phyloP scores from a whole-genome alignment of 257 asterid species.

The Nicotiana benthamiana region DNA sequence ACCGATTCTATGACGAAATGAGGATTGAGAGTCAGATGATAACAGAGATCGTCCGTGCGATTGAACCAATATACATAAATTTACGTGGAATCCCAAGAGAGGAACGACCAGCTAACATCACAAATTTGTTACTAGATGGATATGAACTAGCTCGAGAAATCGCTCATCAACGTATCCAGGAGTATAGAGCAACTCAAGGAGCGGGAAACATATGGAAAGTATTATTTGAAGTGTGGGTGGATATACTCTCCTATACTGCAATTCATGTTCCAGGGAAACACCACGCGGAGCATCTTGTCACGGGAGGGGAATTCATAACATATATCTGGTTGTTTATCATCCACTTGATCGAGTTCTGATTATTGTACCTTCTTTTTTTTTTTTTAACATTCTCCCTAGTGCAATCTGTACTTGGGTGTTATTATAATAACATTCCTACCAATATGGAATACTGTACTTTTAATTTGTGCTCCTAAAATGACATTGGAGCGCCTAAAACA shows the following conservation, averaged over 20 bases:
- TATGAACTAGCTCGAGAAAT: neutral
- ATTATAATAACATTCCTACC: no score
- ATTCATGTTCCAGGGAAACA: neutral
- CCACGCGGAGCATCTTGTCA: neutral
- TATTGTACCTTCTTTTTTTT: neutral
- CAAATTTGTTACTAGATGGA: neutral
- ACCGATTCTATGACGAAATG: neutral
- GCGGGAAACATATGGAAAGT: neutral
- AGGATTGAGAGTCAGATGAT: neutral
- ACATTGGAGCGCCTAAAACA: no score
- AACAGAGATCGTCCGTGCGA: neutral
- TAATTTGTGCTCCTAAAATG: no score
- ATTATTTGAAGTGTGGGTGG: neutral
- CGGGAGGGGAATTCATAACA: neutral
- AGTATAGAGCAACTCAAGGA: neutral
- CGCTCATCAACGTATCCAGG: neutral
- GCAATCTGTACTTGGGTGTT: neutral
- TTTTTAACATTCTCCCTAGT: neutral
- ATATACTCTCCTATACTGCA: neutral
- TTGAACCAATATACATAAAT: neutral
- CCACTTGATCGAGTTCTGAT: neutral
- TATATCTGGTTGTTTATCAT: neutral
- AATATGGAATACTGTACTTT: no score
- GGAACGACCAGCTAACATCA: neutral
- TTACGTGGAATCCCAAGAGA: neutral